A percentile compares a stretch with the other conserved stretches of the same genome.
Conservation (phyloP, 2,329 filamentous ascomycete genomes). For the Fusarium sp. region DNA sequence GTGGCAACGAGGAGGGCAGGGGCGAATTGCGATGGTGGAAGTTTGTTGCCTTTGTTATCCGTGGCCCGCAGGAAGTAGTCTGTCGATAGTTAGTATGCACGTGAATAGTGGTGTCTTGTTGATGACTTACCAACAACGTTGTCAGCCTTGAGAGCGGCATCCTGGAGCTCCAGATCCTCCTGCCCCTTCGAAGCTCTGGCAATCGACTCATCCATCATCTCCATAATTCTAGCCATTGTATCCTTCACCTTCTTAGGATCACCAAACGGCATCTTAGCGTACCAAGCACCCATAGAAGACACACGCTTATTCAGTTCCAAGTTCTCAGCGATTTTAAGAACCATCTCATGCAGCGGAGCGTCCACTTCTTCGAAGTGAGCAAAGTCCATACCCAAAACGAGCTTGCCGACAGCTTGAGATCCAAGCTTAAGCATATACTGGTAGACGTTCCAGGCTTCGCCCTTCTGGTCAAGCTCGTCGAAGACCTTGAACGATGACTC, state of each 20-base stretch:
- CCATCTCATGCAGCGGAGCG: conserved; percentile 63
- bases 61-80: conserved; percentile 66
- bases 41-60: conserved; percentile 65
- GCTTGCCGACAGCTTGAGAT: conserved; percentile 58
- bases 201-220: conserved; percentile 54
- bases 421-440: conserved; percentile 63
- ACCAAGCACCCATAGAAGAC: conserved; percentile 66
- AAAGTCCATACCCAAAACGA: conserved; percentile 60
- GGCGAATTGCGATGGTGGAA: conserved; percentile 52
- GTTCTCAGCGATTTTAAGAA: conserved; percentile 60
- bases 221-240: conserved; percentile 49
- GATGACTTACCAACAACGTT: conserved; percentile 45
- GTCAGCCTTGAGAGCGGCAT: conserved; percentile 62
- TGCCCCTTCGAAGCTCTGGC: conserved; percentile 50
- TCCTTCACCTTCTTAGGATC: conserved; percentile 60
- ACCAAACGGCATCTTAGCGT: conserved; percentile 67
- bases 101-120: too few species aligned
- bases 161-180: conserved; percentile 57
- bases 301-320: conserved; percentile 70
- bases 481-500: conserved; percentile 63
- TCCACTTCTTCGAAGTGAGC: conserved; percentile 58
- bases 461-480: conserved; percentile 62
- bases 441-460: conserved; percentile 61
- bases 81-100: background rate
- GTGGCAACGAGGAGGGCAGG: conserved; percentile 61